Evolutionary conservation across 1,139 yeast species (phyloP), one percentile per base, ranked within the genome.

Genomic region (Geotrichum klebahnii): DNA sequence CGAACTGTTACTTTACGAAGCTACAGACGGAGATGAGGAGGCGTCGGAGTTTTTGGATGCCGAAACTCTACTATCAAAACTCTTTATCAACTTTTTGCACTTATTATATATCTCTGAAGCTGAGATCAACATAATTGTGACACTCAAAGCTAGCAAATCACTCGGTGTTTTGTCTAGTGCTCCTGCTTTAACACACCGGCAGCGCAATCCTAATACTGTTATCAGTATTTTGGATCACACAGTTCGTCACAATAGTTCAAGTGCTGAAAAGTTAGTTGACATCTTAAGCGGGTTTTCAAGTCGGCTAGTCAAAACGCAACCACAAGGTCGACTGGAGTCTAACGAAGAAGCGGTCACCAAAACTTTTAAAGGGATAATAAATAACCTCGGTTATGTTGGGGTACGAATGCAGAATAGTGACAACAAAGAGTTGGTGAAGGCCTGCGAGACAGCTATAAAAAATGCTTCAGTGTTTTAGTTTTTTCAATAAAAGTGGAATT

Each of bases 141-240:
- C 55, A 17, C 37, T 59, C 14, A 55, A 54, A 32, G 48, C 51
- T 4, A 51, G 59, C 22, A 57, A 55, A 31, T 50, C 54, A 2
- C 40, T 59, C 20, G 62, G 61, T 2, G 45, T 58, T 8, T 38
- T 57, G 16, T 53, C 61, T 2, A 46, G 17, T 17, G 35, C 44
- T 6, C 44, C 35, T 33, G 46, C 40, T 10, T 16, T 23, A 33
- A 34, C 24, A 4, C 28, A 31, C 16, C 22, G 23, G 3, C 43
- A 29, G 33, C 23, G 23, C 2, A 37, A 40, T 26, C 36, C 36
- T 8, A 10, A 34, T 2, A 40, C 23, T 5, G 31, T 31, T n/a
- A 29, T 20, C 28, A 26, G 26, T 34, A 23, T 35, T 33, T 22
- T 48, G 28, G 42, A 41, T 10, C 40, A 40, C 32, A 31, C 43